A percentile compares a stretch with the other conserved stretches of the same genome.
Conservation (phyloP, 257 asterid genomes). For the Eustoma russellianum region DNA sequence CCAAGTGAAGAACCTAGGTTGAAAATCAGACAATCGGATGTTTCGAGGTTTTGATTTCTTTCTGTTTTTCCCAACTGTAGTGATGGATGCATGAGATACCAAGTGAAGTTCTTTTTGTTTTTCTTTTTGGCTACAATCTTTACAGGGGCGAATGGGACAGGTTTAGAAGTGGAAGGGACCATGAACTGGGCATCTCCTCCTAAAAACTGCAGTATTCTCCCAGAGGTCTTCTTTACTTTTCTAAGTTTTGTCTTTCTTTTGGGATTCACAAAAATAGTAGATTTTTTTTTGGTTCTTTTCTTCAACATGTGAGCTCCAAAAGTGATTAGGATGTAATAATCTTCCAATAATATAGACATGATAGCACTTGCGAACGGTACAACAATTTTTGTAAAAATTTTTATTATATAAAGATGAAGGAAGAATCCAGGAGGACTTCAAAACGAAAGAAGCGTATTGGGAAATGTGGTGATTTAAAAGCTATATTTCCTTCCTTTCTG, state of each 20-base stretch:
- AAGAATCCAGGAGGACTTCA: not conserved
- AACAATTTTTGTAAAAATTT: not conserved
- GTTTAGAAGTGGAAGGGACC: constrained; percentile 66
- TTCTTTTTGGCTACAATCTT: not conserved
- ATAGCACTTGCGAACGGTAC: constrained; percentile 10
- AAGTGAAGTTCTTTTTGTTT: constrained; percentile 23
- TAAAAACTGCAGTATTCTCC: constrained; percentile 37
- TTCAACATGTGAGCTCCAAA: constrained; percentile 3
- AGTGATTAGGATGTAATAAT: constrained; percentile 10
- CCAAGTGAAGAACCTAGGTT: not conserved
- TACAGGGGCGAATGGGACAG: constrained; percentile 65
- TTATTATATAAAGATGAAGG: not conserved
- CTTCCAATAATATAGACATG: constrained; percentile 17
- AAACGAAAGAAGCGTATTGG: constrained; percentile 62
- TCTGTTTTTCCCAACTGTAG: no score
- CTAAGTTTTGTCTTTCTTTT: not conserved
- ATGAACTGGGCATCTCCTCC: constrained; percentile 75
- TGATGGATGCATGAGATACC: constrained; percentile 21
- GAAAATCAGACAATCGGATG: not conserved
- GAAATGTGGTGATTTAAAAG: constrained; percentile 73
- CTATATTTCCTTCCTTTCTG: constrained; percentile 79
- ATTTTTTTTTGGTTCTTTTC: not conserved
- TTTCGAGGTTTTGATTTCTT: no score
- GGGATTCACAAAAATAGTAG: not conserved
- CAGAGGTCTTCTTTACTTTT: constrained; percentile 61